Base-by-base conservation (phyloP, 2,329 filamentous ascomycete species). In the Colletotrichum coccodes region DNA sequence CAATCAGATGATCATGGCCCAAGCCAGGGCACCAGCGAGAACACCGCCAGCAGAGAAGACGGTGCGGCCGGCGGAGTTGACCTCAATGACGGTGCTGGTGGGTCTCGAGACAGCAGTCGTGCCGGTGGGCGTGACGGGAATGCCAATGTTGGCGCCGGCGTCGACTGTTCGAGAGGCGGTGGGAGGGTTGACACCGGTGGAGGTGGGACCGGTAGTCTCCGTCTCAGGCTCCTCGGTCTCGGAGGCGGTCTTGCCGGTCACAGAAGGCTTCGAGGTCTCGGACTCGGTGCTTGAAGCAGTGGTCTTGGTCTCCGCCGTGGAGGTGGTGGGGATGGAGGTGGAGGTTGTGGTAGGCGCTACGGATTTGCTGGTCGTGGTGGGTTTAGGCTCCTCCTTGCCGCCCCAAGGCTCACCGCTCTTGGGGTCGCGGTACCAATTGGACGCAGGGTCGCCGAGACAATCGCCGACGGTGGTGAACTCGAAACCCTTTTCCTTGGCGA, bases 391-490 rank as follows among this genome's bases (percentile, higher is more conserved):
- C 26, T 65, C 61, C 59, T 56, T 69, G 14, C 46, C 62, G 18
- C 18, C 16, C 44, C 26, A 58, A n/a, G 56, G 60, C 59, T 65
- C 66, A 26, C 70, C 71, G 36, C 75, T 77, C 12, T 74, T 76
- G 1, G 78, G 74, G 56, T 76, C 71, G 26, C 84, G 80, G 75
- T 86, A 85, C 84, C 84, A 86, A 76, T 86, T 85, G 40, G 72
- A 75, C 6, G 71, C 56, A 12, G 81, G 79, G 71, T 85, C 84
- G 30, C 79, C 80, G 38, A 86, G 77, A 70, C 83, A 86, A 66
- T 85, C 83, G 54, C 84, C 84, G 18, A 85, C 75, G 7, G 82
- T 84, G 34, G 84, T 82, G 16, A 80, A 76, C 72, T 79, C 79
- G 78, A 82, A 84, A 26, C 80, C 79, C 34, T 81, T 77, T 8